Conservation (phyloP, 1,139 yeast genomes). For the Saccharomyces hybrid region DNA sequence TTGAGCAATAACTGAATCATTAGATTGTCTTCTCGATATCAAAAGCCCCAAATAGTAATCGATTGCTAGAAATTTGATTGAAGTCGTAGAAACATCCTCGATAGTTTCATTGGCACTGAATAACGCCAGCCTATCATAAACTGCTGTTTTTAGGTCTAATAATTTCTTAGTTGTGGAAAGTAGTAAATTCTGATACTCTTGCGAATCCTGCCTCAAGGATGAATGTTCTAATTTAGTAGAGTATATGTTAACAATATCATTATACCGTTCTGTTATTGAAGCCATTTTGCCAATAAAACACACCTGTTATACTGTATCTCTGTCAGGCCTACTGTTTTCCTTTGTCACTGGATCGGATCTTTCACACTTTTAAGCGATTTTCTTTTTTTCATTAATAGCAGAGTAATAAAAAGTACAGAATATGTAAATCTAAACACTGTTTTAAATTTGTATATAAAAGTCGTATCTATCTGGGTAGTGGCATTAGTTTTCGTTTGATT, state of each 20-base stretch:
- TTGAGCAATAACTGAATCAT: slow-evolving; percentile 5
- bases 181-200: slow-evolving; percentile 30
- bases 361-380: neutral
- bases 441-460: neutral
- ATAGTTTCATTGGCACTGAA: slow-evolving; percentile 57
- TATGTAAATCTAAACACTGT: neutral
- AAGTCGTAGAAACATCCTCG: slow-evolving; percentile 49
- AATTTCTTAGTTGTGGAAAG: slow-evolving; percentile 23
- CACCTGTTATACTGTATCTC: too few relatives aligned
- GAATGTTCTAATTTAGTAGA: slow-evolving; percentile 13
- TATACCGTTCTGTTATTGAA: slow-evolving; percentile 18
- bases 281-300: slow-evolving; percentile 2
- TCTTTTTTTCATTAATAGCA: neutral
- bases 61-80: slow-evolving; percentile 47
- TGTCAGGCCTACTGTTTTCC: neutral
- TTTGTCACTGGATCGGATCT: neutral
- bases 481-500: neutral
- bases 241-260: slow-evolving; percentile 12
- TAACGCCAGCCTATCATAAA: slow-evolving; percentile 34
- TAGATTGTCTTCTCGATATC: slow-evolving; percentile 29
- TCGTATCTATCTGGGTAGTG: neutral
- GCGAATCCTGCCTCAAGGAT: slow-evolving; percentile 31
- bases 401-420: neutral
- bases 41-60: slow-evolving; percentile 44
- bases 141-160: slow-evolving; percentile 30